These are phyloP conservation scores for Calonectria pteridis DNA, from an alignment of 2,329 filamentous ascomycete species.

Conservation along the genomic window DNA sequence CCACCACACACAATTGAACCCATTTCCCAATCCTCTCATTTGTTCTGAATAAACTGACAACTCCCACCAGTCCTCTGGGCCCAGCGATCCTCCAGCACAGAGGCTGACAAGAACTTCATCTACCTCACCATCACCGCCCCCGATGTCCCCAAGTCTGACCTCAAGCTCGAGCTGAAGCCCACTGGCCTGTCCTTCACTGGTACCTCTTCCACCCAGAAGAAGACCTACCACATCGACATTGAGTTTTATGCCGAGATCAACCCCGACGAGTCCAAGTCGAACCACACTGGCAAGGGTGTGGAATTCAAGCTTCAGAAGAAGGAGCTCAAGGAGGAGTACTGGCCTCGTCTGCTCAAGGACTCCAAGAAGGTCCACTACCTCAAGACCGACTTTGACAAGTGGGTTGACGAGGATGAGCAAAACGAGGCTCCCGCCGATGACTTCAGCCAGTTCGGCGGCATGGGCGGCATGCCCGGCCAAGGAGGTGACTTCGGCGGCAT, in stretches of 20 bases:
- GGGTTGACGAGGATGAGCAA: conserved; percentile 99
- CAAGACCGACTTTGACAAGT: conserved; percentile 99
- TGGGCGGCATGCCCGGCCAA: conserved; percentile 73
- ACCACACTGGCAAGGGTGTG: conserved; percentile 89
- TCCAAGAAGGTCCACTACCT: conserved; percentile 91
- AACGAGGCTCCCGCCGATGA: conserved; percentile 89
- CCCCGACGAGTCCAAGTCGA: conserved; percentile 82
- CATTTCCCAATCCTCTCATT: background rate
- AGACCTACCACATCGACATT: conserved; percentile 86
- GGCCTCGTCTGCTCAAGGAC: conserved; percentile 95
- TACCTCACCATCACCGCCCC: conserved; percentile 92
- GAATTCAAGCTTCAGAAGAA: conserved; percentile 97
- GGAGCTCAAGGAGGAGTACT: conserved; percentile 93
- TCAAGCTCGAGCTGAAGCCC: conserved; percentile 87
- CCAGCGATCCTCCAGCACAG: conserved; percentile 87
- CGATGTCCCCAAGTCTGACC: conserved; percentile 80
- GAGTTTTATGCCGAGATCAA: conserved; percentile 95
- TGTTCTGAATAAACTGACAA: conserved; percentile 16
- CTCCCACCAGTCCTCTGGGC: conserved; percentile 88
- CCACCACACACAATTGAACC: background rate
- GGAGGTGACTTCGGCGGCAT: conserved; percentile 84
- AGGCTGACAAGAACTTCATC: conserved; percentile 91
- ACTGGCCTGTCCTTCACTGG: conserved; percentile 85
- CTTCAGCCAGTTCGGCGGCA: conserved; percentile 74
- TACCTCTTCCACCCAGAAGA: conserved; percentile 85